These are phyloP conservation scores for Monosporascus ibericus DNA, from an alignment of 2,329 filamentous ascomycete genomes.

Conservation along the genomic window DNA sequence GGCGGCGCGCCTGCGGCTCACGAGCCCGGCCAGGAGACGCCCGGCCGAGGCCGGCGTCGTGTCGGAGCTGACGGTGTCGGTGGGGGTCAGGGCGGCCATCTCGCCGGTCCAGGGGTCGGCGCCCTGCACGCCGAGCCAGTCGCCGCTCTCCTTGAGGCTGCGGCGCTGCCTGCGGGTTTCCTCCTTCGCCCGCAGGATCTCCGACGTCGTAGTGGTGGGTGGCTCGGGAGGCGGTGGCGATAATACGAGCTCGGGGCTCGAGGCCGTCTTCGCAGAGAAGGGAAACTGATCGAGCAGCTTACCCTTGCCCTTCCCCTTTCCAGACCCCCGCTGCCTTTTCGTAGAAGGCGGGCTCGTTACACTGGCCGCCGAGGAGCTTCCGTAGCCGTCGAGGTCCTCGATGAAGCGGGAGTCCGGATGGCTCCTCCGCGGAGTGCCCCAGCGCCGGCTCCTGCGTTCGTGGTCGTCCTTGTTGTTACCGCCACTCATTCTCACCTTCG, in stretches of 20 bases:
- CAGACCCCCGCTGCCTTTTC: neutral
- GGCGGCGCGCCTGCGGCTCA: constrained; percentile 27
- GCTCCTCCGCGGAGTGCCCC: neutral
- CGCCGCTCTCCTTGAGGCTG: constrained; percentile 46
- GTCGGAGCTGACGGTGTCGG: constrained; percentile 36
- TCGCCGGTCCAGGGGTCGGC: constrained; percentile 51
- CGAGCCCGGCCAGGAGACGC: constrained; percentile 26
- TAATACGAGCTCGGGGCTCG: neutral
- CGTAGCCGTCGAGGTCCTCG: too few species aligned
- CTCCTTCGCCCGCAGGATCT: constrained; percentile 19
- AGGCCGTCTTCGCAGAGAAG: too few species aligned
- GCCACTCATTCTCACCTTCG: neutral
- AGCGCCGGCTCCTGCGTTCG: neutral
- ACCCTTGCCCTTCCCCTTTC: neutral
- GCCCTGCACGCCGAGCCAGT: constrained; percentile 54
- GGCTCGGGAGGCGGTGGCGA: neutral
- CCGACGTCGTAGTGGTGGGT: constrained; percentile 11
- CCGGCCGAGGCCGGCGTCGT: constrained; percentile 26
- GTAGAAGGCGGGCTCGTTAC: too few species aligned
- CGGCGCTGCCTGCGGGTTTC: constrained; percentile 35
- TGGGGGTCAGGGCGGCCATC: constrained; percentile 44
- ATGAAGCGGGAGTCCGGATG: neutral
- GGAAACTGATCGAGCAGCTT: neutral
- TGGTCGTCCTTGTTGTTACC: neutral
- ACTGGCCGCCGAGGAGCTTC: too few species aligned